A percentile compares a stretch with the other conserved stretches of the same genome.
phyloP scores from a whole-genome alignment of 306 rosid genomes.

The Quercus alba region DNA sequence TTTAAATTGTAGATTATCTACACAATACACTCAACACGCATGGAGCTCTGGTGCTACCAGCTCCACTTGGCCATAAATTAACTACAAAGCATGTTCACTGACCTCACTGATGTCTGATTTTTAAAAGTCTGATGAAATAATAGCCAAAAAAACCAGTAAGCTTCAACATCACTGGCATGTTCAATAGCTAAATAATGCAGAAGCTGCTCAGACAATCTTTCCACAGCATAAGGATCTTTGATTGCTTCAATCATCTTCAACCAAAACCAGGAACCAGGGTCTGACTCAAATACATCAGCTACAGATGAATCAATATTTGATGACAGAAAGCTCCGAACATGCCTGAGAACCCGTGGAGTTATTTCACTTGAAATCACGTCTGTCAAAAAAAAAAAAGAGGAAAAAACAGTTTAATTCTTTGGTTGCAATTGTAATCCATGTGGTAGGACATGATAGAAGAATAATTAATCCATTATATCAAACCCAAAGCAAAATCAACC shows the following conservation, averaged over 20 bases:
- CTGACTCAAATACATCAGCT: slow-evolving; percentile 41
- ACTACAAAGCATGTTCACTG: slow-evolving; percentile 27
- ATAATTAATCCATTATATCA: not conserved
- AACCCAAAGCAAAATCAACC: not conserved
- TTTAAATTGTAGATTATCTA: not conserved
- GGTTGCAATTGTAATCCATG: slow-evolving; percentile 16
- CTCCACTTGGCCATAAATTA: not conserved
- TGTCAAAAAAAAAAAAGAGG: slow-evolving; percentile 20
- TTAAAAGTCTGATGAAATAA: slow-evolving; percentile 51
- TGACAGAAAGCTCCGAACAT: slow-evolving; percentile 45
- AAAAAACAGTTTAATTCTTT: slow-evolving; percentile 14
- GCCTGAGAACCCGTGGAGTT: slow-evolving; percentile 46
- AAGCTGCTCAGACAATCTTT: slow-evolving; percentile 84
- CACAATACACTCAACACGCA: not conserved
- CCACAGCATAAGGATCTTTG: slow-evolving; percentile 64
- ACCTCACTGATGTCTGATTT: slow-evolving; percentile 68
- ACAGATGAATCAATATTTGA: slow-evolving; percentile 34
- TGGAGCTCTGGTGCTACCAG: not conserved
- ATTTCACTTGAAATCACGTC: slow-evolving; percentile 70
- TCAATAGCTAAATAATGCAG: slow-evolving; percentile 61
- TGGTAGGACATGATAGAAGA: slow-evolving; percentile 3
- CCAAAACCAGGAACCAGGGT: slow-evolving; percentile 64
- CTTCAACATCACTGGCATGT: slow-evolving; percentile 66
- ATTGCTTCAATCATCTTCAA: slow-evolving; percentile 64
- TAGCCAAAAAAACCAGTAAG: slow-evolving; percentile 88